phyloP scores from a whole-genome alignment of 257 asterid genomes.

The Ilex asprella region DNA sequence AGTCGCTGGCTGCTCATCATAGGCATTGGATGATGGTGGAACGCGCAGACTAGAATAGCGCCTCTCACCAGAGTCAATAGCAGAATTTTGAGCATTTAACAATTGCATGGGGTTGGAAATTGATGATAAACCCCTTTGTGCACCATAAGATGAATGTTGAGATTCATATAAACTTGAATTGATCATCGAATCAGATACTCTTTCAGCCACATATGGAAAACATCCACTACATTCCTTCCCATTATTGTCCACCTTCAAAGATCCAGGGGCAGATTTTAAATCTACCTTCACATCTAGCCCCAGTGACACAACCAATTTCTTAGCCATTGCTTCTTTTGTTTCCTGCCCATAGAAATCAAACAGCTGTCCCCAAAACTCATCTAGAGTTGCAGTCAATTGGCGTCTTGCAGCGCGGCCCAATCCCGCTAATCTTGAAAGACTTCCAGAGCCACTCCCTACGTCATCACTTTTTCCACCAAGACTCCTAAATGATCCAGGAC shows the following conservation, averaged over 20 bases:
- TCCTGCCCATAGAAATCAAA: slow-evolving; percentile 76
- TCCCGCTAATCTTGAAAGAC: slow-evolving; percentile 83
- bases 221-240: slow-evolving; percentile 45
- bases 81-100: slow-evolving; percentile 41
- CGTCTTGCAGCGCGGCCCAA: slow-evolving; percentile 96
- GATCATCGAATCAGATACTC: slow-evolving; percentile 48
- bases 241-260: slow-evolving; percentile 45
- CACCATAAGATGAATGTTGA: slow-evolving; percentile 49
- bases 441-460: slow-evolving; percentile 79
- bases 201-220: slow-evolving; percentile 42
- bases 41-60: slow-evolving; percentile 71
- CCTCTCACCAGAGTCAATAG: slow-evolving; percentile 62
- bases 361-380: slow-evolving; percentile 94
- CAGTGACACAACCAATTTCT: slow-evolving; percentile 61
- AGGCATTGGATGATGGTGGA: slow-evolving; percentile 60
- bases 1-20: slow-evolving; percentile 82
- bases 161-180: slow-evolving; percentile 39
- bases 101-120: slow-evolving; percentile 41
- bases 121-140: slow-evolving; percentile 32
- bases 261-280: slow-evolving; percentile 39
- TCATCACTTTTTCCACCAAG: slow-evolving; percentile 64
- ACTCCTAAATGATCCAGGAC: slow-evolving; percentile 79
- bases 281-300: slow-evolving; percentile 51
- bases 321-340: slow-evolving; percentile 65
- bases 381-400: slow-evolving; percentile 58